Evolutionary conservation across 305 asterid genomes (phyloP).

Genomic region (Plantago rigida): DNA sequence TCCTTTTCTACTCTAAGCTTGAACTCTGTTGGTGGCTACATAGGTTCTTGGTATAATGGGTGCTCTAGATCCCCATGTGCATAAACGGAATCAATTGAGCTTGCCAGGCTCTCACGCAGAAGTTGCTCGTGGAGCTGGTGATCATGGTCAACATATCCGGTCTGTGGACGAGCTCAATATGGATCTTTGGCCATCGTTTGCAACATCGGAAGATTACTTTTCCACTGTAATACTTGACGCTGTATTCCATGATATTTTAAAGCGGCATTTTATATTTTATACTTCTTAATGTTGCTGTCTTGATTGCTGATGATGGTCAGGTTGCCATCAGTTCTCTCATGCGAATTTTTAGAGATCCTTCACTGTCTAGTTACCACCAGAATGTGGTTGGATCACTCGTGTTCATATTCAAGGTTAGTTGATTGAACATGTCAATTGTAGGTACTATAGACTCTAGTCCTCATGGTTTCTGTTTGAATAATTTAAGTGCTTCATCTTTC

Average conservation of each 20-base stretch:
- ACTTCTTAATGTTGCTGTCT: conserved; percentile 13
- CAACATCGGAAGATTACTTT: conserved; percentile 92
- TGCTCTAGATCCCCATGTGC: conserved; percentile 91
- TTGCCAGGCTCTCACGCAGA: conserved; percentile 88
- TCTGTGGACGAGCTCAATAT: conserved; percentile 82
- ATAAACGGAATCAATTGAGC: conserved; percentile 75
- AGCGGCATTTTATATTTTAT: too few relatives aligned
- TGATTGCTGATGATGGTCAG: conserved; percentile 38
- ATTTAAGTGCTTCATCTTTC: conserved; percentile 17
- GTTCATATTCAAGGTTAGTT: conserved; percentile 89
- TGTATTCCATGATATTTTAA: conserved; percentile 18
- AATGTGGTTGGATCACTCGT: conserved; percentile 95
- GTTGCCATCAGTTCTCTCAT: conserved; percentile 95
- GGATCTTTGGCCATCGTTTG: conserved; percentile 99
- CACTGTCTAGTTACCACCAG: conserved; percentile 90
- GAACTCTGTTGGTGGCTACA: conserved; percentile 23
- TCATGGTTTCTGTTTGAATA: conserved; percentile 7
- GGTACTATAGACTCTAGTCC: background rate
- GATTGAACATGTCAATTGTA: conserved; percentile 11
- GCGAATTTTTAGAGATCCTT: conserved; percentile 95
- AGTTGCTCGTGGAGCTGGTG: conserved; percentile 70
- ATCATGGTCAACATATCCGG: conserved; percentile 71
- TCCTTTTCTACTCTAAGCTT: conserved; percentile 20
- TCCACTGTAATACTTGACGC: conserved; percentile 66
- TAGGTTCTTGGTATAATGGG: conserved; percentile 99